Evolutionary conservation across 768 basidiomycete genomes (phyloP), one percentile per base, ranked within the genome.

Genomic region (Serendipita indica): DNA sequence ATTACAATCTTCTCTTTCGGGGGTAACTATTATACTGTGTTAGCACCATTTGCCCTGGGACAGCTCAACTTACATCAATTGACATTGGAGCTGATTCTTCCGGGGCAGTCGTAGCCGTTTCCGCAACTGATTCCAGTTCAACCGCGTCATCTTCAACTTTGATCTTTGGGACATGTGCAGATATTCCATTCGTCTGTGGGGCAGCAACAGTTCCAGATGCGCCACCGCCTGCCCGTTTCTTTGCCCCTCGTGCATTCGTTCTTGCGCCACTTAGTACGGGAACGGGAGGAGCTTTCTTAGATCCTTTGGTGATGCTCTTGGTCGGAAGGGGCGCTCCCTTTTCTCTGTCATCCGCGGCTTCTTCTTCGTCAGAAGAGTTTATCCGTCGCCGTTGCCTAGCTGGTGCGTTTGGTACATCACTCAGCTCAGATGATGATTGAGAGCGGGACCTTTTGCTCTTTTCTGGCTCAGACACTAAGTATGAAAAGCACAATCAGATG

Each of bases 1-100:
- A 80, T 76, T 2, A 91, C 85, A 13, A 83, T 81, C 63, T 93
- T 89, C 65, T 90, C 88, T 3, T 69, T 69, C 10, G 70, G 63
- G 57, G 68, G 66, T 3, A 67, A 80, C 69, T 67, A 78, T 81
- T 45, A 39, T 33, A 33, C 30, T 33, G 57, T 58, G 45, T 13
- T 43, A 39, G 30, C 33, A 33, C 16, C 39, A 27, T 57, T 54
- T 12, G 56, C 39, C 58, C 28, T 25, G 58, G 39, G 33, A 60
- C 57, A 35, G n/a, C n/a, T 39, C 30, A 20, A 69, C 78, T 63
- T 68, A 84, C 81, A 60, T 71, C 73, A 58, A 76, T 68, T 16
- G 78, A 72, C 61, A 71, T 63, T 62, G 72, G 63, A 62, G 39
- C 22, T 18, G 33, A 12, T 30, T 35, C 37, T 37, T 33, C 46